Conservation (phyloP, 2,329 filamentous ascomycete genomes). For the Gremmenia infestans region DNA sequence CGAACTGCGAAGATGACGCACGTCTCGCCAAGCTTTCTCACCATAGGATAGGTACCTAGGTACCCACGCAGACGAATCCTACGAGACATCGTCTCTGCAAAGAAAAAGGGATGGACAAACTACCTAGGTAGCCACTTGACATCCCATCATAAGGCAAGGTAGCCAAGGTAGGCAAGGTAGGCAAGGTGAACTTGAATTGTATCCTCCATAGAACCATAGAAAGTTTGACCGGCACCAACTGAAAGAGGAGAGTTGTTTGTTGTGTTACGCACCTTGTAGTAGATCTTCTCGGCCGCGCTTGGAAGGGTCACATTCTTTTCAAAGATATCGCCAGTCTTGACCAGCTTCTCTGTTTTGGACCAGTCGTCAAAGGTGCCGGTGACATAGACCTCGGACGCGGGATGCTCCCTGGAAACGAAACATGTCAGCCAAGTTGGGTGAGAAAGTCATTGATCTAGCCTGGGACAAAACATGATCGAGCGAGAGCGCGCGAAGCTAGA, state of each 20-base stretch:
- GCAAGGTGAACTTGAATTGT: too few species aligned
- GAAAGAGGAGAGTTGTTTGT: background rate
- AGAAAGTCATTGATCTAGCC: background rate
- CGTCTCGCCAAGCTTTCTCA: too few species aligned
- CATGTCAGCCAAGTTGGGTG: background rate
- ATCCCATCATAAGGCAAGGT: too few species aligned
- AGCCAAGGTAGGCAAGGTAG: too few species aligned
- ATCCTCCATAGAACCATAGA: too few species aligned
- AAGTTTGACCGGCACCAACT: background rate
- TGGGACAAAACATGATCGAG: background rate
- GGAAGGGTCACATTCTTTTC: constrained; percentile 75
- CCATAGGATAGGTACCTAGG: too few species aligned
- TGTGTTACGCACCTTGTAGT: constrained; percentile 75
- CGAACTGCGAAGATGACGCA: too few species aligned
- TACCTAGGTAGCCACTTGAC: too few species aligned
- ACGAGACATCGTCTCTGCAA: too few species aligned
- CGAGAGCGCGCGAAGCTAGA: background rate
- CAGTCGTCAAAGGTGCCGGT: constrained; percentile 96
- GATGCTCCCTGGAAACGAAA: constrained; percentile 62
- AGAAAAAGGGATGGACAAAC: too few species aligned
- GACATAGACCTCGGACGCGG: constrained; percentile 81
- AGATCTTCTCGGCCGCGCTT: constrained; percentile 64
- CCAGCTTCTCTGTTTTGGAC: constrained; percentile 79
- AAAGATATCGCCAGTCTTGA: constrained; percentile 68
- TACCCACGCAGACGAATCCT: too few species aligned